Evolutionary conservation across 1,284 basidiomycete species (phyloP), one percentile per base, ranked within the genome.

Genomic region (Rhizoctonia solani): DNA sequence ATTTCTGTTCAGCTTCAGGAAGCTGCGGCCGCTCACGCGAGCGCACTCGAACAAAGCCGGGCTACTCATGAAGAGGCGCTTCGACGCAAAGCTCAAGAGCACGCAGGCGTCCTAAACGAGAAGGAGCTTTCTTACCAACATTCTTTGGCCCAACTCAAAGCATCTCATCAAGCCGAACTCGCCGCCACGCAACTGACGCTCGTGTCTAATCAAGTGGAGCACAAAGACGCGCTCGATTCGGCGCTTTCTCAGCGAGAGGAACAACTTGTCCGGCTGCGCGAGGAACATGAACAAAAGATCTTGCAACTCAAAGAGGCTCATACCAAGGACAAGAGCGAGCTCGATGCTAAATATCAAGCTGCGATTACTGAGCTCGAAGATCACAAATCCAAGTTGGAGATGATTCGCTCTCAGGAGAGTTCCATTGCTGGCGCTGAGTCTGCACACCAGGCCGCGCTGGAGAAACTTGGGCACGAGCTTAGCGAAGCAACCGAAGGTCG

Each of bases 291-390:
- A n/a, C 71, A 71, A 21, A 70, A 77, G 3, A 69, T 82, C n/a
- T 74, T 75, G n/a, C 78, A 80, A 39, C 72, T 81, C n/a, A 75
- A 81, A 44, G 73, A 74, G 58, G 74, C 73, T 54, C 81, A 84
- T 56, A 72, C 78, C 25, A 75, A 77, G 63, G 81, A 85, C 56
- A 73, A 76, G 41, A 79, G 79, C 23, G 74, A 76, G 1, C 76
- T 87, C 55, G 79, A 78, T 50, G 81, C 81, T 70, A 82, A 86
- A 56, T 82, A 82, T 54, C 83, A 85, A 21, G 70, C 82, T 8
- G 79, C 91, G 34, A 73, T 80, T 4, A 80, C 87, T 68, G 85
- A 92, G 73, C 76, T 89, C 4, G 83, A 85, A 68, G 79, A 84
- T 1, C 82, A 87, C 75, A 87, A 87, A 74, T 80, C 80, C 16